Evolutionary conservation across 176 grass and related monocot genomes (phyloP).

Genomic region (Chloris gayana): DNA sequence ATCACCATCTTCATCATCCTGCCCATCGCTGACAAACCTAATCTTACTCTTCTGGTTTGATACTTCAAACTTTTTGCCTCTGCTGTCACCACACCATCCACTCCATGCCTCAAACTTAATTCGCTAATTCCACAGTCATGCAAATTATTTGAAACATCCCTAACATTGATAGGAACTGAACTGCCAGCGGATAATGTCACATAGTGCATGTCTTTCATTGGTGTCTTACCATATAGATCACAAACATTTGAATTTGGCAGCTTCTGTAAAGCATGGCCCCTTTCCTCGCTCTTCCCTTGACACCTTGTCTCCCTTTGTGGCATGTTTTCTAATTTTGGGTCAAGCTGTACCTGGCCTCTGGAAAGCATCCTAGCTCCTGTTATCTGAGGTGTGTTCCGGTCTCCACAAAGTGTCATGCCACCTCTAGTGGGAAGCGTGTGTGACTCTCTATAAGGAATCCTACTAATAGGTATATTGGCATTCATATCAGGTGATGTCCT

Average conservation of each 20-base stretch:
- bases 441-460: conserved; percentile 27
- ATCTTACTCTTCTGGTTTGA: conserved; percentile 34
- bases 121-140: background rate
- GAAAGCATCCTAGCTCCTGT: background rate
- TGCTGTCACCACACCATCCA: background rate
- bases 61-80: conserved; percentile 27
- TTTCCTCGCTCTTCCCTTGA: conserved; percentile 23
- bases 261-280: background rate
- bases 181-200: conserved; percentile 11
- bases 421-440: conserved; percentile 21
- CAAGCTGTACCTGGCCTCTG: conserved; percentile 8
- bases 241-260: conserved; percentile 15
- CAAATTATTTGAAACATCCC: conserved; percentile 22
- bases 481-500: conserved; percentile 23
- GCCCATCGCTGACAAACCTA: conserved; percentile 28
- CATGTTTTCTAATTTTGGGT: background rate
- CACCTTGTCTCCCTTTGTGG: conserved; percentile 30
- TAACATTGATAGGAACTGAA: conserved; percentile 19
- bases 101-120: background rate
- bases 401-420: conserved; percentile 14
- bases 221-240: conserved; percentile 28
- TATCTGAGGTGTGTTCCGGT: conserved; percentile 16
- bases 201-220: conserved; percentile 21
- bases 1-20: conserved; percentile 25
- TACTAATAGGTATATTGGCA: conserved; percentile 5